These are phyloP conservation scores for Mycosphaerelloides madeirae DNA, from an alignment of 2,329 filamentous ascomycete species.

Conservation along the genomic window DNA sequence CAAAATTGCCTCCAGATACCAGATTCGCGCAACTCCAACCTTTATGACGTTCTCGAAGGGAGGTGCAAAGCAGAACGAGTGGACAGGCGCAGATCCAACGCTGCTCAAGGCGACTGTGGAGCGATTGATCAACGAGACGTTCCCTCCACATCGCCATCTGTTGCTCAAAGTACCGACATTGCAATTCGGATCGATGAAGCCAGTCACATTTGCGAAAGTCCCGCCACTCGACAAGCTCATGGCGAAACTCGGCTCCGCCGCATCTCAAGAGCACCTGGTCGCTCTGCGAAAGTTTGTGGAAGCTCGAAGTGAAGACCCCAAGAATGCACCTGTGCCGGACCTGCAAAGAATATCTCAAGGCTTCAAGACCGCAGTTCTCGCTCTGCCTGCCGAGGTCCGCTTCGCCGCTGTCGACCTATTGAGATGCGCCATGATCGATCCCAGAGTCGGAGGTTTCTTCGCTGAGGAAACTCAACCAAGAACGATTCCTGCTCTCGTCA, in stretches of 20 bases:
- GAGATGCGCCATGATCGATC: slow-evolving; percentile 69
- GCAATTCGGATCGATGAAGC: slow-evolving; percentile 57
- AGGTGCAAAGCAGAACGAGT: slow-evolving; percentile 64
- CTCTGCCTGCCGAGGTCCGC: slow-evolving; percentile 59
- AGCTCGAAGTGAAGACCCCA: slow-evolving; percentile 53
- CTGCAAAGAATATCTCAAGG: slow-evolving; percentile 56
- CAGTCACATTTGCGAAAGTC: slow-evolving; percentile 71
- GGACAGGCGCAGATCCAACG: slow-evolving; percentile 69
- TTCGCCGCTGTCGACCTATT: slow-evolving; percentile 86
- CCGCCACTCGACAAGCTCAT: slow-evolving; percentile 80
- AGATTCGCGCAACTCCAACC: slow-evolving; percentile 74
- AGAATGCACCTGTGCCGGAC: slow-evolving; percentile 66
- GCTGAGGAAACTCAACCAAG: slow-evolving; percentile 65
- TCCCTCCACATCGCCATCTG: slow-evolving; percentile 71
- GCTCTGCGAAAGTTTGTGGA: slow-evolving; percentile 69
- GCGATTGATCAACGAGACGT: slow-evolving; percentile 69
- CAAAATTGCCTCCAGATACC: slow-evolving; percentile 60
- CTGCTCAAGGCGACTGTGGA: slow-evolving; percentile 67
- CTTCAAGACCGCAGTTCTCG: slow-evolving; percentile 22
- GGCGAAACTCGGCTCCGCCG: slow-evolving; percentile 65
- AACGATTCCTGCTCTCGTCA: slow-evolving; percentile 59
- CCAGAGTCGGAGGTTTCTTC: slow-evolving; percentile 74
- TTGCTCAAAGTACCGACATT: slow-evolving; percentile 67
- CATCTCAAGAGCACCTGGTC: slow-evolving; percentile 57
- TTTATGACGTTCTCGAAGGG: slow-evolving; percentile 81